These are phyloP conservation scores for Ensete ventricosum DNA, from an alignment of 176 grass and related monocot species.

Conservation along the genomic window DNA sequence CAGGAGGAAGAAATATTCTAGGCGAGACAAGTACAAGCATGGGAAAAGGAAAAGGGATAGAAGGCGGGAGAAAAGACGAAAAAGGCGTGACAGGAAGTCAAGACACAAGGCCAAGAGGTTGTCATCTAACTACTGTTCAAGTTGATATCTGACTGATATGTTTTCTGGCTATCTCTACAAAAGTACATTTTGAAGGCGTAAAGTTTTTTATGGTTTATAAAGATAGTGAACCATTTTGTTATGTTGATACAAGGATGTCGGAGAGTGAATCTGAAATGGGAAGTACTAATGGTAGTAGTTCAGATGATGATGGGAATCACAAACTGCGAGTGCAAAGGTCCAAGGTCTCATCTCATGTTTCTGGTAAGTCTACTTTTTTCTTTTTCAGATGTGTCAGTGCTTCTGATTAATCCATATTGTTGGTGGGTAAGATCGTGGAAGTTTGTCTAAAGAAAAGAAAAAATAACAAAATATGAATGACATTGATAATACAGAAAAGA, in stretches of 20 bases:
- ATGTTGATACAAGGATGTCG: constrained; percentile 32
- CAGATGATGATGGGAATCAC: constrained; percentile 56
- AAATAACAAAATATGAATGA: not conserved
- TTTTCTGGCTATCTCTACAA: not conserved
- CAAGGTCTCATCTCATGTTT: constrained; percentile 54
- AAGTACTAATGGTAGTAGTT: constrained; percentile 34
- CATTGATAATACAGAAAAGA: not conserved
- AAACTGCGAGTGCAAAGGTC: constrained; percentile 37
- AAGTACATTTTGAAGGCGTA: not conserved
- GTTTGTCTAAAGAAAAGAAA: not conserved
- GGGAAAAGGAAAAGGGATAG: constrained; percentile 63
- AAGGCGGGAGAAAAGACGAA: constrained; percentile 63
- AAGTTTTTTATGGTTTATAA: not conserved
- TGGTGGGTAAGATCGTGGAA: not conserved
- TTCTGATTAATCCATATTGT: not conserved
- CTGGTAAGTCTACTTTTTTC: constrained; percentile 40
- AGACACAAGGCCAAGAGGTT: constrained; percentile 60
- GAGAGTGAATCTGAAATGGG: constrained; percentile 46
- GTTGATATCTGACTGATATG: not conserved
- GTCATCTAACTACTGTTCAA: constrained; percentile 5
- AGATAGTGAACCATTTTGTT: constrained; percentile 3
- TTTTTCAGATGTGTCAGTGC: not conserved
- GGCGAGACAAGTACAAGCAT: constrained; percentile 63
- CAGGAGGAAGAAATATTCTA: constrained; percentile 51
- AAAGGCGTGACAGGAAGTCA: constrained; percentile 72